Evolutionary conservation across 306 rosid species (phyloP), one percentile per base, ranked within the genome.

Genomic region (Hippophae tibetana): DNA sequence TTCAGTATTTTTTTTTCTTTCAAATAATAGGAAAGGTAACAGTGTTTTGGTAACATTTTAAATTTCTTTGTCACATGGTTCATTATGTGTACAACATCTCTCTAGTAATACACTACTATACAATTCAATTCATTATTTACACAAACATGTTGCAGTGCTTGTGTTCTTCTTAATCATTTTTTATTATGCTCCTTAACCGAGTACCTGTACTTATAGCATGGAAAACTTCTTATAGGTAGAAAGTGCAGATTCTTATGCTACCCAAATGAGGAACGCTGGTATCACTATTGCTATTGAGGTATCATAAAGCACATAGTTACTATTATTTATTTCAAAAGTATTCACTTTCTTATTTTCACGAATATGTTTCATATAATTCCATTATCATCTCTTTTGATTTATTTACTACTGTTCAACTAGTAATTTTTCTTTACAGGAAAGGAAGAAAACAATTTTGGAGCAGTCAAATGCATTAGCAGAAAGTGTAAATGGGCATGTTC

Each of bases 161-260:
- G 50, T 47, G 5, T 47, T 47, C 13, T 8, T 47, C 8, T 6
- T 47, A 13, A 5, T 9, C 50, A 47, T 47, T 10, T 9, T 47
- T 47, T 7, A 13, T 47, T 10, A 47, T 9, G 50, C 10, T 9
- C 10, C 50, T 59, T 12, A 13, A 38, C 23, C 4, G 25, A n/a
- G 48, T 12, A 12, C 3, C 14, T 71, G 13, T 11, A 44, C 14
- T 43, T 64, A 56, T 50, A 70, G 14, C 46, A 50, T 47, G 18
- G 9, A 54, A 10, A 42, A 31, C 38, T 26, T 76, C 55, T 74
- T 18, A 58, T 78, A 90, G 96, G 89, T 90, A 56, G 86, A 83
- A 49, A 79, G 76, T 56, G 98, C 98, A 18, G 98, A 87, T 69
- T 85, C 84, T 55, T 90, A 79, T 83, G 73, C 82, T 51, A 80